These are phyloP conservation scores for Ceratocystis harringtonii DNA, from an alignment of 2,329 filamentous ascomycete species.

Conservation along the genomic window DNA sequence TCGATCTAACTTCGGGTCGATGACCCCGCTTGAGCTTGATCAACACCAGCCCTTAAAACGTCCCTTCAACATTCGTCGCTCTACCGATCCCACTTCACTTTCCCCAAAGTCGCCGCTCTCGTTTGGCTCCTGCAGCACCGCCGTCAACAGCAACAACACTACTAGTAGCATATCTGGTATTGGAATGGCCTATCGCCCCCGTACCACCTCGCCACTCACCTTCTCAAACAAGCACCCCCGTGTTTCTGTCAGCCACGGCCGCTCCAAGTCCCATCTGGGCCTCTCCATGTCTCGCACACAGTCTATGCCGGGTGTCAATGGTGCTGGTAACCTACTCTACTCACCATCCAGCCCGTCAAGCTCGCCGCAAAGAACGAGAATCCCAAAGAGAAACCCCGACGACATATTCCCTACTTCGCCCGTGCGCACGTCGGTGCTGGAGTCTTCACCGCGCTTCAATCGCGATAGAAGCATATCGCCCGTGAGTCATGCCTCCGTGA, in stretches of 20 bases:
- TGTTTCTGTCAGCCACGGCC: conserved; percentile 9
- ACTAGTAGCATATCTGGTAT: conserved; percentile 23
- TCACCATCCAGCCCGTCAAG: conserved; percentile 39
- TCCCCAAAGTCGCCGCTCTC: conserved; percentile 38
- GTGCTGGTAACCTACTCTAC: conserved; percentile 42
- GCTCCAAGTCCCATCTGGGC: conserved; percentile 16
- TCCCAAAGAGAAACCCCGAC: conserved; percentile 42
- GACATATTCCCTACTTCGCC: conserved; percentile 43
- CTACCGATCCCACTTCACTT: conserved; percentile 40
- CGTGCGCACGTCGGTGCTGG: conserved; percentile 39
- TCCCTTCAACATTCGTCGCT: conserved; percentile 39
- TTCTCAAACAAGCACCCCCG: background rate
- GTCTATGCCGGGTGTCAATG: conserved; percentile 48
- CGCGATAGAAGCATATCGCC: conserved; percentile 39
- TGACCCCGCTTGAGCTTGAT: conserved; percentile 28
- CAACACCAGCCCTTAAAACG: conserved; percentile 28
- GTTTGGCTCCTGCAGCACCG: background rate
- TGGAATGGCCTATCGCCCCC: conserved; percentile 38
- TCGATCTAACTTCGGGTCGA: conserved; percentile 11
- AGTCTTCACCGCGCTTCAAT: conserved; percentile 33
- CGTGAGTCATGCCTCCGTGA: conserved; percentile 22
- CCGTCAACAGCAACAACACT: conserved; percentile 26
- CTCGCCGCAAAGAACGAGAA: conserved; percentile 38
- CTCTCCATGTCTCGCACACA: conserved; percentile 47
- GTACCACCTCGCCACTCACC: conserved; percentile 46